phyloP scores from a whole-genome alignment of 225 moss, liverwort and hornwort genomes.

The Rhytidiadelphus loreus region DNA sequence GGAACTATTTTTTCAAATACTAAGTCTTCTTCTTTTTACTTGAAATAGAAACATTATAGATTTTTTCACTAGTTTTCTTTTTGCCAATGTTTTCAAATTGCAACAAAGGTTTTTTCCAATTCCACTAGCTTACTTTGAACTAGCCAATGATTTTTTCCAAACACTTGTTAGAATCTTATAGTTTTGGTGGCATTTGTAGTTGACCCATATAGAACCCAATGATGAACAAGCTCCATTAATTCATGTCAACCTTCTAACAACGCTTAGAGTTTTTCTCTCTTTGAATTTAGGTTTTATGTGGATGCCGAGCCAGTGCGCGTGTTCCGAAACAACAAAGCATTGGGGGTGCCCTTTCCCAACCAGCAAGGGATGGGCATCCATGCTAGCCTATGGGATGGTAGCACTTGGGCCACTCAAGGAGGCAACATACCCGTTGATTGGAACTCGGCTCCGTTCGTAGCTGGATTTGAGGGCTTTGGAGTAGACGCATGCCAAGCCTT shows the following conservation, averaged over 20 bases:
- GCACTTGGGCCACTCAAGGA: background rate
- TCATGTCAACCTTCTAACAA: background rate
- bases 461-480: background rate
- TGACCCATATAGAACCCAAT: fast-evolving
- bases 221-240: background rate
- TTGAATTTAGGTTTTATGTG: background rate
- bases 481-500: slow-evolving; percentile 3
- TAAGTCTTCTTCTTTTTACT: too few relatives aligned
- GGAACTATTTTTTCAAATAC: too few relatives aligned
- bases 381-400: slow-evolving; percentile 10
- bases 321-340: background rate
- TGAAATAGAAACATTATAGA: too few relatives aligned
- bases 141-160: fast-evolving
- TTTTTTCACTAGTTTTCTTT: too few relatives aligned
- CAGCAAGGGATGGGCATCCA: background rate
- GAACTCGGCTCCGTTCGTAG: background rate
- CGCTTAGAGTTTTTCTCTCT: background rate
- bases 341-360: background rate
- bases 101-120: too few relatives aligned
- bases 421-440: background rate
- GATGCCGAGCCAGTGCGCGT: background rate
- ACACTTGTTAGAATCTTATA: background rate
- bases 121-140: too few relatives aligned
- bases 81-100: too few relatives aligned
- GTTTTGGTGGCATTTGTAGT: background rate